Conservation (phyloP, 2,329 filamentous ascomycete species). For the Neurospora crassa region DNA sequence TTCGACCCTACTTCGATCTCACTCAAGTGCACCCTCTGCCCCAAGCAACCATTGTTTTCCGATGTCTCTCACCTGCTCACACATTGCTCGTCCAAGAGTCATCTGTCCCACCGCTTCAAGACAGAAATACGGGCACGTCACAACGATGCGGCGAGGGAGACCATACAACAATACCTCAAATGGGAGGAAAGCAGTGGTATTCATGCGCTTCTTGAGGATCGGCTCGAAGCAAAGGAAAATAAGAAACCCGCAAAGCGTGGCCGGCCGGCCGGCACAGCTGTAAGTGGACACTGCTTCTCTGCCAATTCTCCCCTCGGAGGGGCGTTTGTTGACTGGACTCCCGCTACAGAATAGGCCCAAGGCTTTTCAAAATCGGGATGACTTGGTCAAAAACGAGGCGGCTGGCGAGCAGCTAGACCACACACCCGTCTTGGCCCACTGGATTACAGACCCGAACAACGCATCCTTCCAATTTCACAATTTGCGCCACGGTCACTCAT, state of each 20-base stretch:
- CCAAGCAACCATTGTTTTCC: conserved; percentile 70
- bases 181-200: conserved; percentile 72
- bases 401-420: conserved; percentile 6
- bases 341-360: conserved; percentile 3
- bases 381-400: conserved; percentile 13
- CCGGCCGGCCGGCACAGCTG: conserved; percentile 11
- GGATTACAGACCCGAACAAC: conserved; percentile 10
- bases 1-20: conserved; percentile 37
- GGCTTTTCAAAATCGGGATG: neutral
- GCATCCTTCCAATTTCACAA: conserved; percentile 6
- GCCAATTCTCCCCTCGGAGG: neutral
- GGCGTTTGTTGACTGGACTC: neutral
- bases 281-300: conserved; percentile 5
- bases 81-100: conserved; percentile 86
- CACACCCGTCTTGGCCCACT: conserved; percentile 9
- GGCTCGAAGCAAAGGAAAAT: conserved; percentile 66
- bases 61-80: conserved; percentile 89
- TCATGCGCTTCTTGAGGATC: conserved; percentile 63
- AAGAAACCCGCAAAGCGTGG: conserved; percentile 32
- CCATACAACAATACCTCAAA: conserved; percentile 59
- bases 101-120: conserved; percentile 76
- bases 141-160: conserved; percentile 52
- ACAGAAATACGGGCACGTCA: conserved; percentile 61
- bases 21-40: conserved; percentile 75
- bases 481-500: conserved; percentile 4